A percentile compares a stretch with the other conserved stretches of the same genome.
Evolutionary conservation across 371 early-diverging fungal species (phyloP).

Genomic region (Blakeslea trispora): DNA sequence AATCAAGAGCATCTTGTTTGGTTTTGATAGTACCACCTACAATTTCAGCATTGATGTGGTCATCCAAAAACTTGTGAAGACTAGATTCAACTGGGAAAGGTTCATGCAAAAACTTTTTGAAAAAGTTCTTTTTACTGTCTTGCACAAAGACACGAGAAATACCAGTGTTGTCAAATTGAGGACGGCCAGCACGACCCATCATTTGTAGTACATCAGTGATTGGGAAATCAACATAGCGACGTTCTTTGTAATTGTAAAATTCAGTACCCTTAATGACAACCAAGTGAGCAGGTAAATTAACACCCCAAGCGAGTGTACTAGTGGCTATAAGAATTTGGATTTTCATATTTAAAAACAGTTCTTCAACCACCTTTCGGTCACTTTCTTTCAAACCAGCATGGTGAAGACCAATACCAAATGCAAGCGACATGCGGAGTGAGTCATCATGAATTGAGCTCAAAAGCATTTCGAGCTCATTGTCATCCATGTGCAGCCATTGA

Average conservation of each 20-base stretch:
- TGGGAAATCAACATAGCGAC: constrained; percentile 92
- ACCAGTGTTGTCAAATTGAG: constrained; percentile 93
- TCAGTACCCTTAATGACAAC: constrained; percentile 99
- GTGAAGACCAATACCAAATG: constrained; percentile 97
- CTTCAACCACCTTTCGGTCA: constrained; percentile 92
- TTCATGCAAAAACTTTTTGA: constrained; percentile 94
- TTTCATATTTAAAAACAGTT: constrained; percentile 88
- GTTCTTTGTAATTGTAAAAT: constrained; percentile 89
- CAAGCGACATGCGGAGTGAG: constrained; percentile 75
- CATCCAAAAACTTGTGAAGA: constrained; percentile 75
- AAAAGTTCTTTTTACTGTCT: constrained; percentile 93
- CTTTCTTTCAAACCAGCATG: constrained; percentile 95
- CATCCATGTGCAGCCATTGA: constrained; percentile 86
- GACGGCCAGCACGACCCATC: constrained; percentile 99
- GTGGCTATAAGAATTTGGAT: constrained; percentile 97
- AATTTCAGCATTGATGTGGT: constrained; percentile 94
- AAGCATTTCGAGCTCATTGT: constrained; percentile 76
- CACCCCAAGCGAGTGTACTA: constrained; percentile 98
- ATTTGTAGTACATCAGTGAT: constrained; percentile 97
- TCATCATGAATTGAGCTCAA: constrained; percentile 75
- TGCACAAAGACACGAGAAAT: constrained; percentile 88
- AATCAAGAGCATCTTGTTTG: constrained; percentile 92
- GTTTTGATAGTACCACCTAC: constrained; percentile 80
- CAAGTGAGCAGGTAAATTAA: constrained; percentile 97
- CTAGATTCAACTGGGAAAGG: constrained; percentile 90